These are phyloP conservation scores for Ganoderma lucidum DNA, from an alignment of 1,284 basidiomycete genomes.

Conservation along the genomic window DNA sequence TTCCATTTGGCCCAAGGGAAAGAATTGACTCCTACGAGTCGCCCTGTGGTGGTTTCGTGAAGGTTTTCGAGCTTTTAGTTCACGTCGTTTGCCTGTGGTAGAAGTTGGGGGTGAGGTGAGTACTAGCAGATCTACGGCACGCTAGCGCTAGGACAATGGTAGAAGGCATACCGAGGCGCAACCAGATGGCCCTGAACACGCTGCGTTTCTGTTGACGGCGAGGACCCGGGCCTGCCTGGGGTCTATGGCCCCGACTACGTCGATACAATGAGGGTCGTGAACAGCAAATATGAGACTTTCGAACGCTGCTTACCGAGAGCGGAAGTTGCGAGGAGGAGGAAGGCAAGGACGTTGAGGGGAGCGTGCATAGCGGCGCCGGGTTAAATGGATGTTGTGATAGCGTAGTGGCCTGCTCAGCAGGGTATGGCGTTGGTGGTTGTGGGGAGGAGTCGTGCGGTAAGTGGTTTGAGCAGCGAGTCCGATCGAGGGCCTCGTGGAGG, in stretches of 20 bases:
- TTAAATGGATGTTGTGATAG: not conserved
- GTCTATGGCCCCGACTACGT: not conserved
- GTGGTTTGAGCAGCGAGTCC: not conserved
- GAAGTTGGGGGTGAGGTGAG: not conserved
- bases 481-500: not conserved
- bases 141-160: too few species aligned
- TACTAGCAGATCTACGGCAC: not conserved
- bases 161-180: not conserved
- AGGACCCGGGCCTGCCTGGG: not conserved
- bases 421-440: not conserved
- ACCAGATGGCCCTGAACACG: conserved; percentile 2
- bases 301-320: not conserved
- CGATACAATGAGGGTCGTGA: not conserved
- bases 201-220: conserved; percentile 5
- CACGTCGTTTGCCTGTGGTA: not conserved
- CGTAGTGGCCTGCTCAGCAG: not conserved
- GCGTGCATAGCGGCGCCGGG: not conserved
- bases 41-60: not conserved
- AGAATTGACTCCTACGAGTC: not conserved
- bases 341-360: conserved; percentile 7
- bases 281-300: not conserved
- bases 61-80: not conserved
- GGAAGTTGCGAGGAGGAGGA: conserved; percentile 1
- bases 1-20: not conserved
- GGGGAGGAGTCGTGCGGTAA: not conserved